Percentiles rank a stretch among this genome's conserved stretches.
Evolutionary conservation across 257 asterid genomes (phyloP).

Genomic region (Rubia yunnanensis): DNA sequence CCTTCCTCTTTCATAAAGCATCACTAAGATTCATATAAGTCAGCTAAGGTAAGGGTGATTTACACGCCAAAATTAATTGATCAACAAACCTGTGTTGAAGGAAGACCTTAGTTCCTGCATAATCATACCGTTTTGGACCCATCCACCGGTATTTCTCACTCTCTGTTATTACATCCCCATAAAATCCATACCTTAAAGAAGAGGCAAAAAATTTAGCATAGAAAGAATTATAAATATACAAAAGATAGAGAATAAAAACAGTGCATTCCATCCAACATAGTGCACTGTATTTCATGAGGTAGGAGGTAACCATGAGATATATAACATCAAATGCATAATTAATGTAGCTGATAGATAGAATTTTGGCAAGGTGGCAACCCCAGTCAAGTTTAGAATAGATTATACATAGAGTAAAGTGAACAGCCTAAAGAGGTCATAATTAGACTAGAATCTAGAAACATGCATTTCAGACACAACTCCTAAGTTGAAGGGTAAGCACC

Average conservation of each 20-base stretch:
- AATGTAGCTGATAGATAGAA: background rate
- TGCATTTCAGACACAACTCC: background rate
- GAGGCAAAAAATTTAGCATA: conserved; percentile 11
- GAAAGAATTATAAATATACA: background rate
- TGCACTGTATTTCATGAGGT: too few relatives aligned
- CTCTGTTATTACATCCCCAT: conserved; percentile 96
- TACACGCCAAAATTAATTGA: background rate
- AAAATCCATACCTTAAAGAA: conserved; percentile 77
- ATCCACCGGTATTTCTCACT: conserved; percentile 95
- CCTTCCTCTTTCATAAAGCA: background rate
- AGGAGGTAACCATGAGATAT: too few relatives aligned
- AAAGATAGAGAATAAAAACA: too few relatives aligned
- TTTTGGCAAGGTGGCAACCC: background rate
- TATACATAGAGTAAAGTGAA: background rate
- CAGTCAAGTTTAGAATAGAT: background rate
- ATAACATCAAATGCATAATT: too few relatives aligned
- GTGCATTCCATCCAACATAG: too few relatives aligned
- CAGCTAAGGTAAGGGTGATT: background rate
- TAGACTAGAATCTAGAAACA: background rate
- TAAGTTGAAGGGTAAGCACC: background rate
- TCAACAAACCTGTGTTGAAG: conserved; percentile 77
- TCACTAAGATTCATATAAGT: background rate
- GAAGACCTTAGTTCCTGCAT: conserved; percentile 96
- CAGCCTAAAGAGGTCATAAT: background rate
- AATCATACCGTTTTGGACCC: conserved; percentile 95